phyloP scores from a whole-genome alignment of 345 rosid species.

The Schrenkiella parvula region DNA sequence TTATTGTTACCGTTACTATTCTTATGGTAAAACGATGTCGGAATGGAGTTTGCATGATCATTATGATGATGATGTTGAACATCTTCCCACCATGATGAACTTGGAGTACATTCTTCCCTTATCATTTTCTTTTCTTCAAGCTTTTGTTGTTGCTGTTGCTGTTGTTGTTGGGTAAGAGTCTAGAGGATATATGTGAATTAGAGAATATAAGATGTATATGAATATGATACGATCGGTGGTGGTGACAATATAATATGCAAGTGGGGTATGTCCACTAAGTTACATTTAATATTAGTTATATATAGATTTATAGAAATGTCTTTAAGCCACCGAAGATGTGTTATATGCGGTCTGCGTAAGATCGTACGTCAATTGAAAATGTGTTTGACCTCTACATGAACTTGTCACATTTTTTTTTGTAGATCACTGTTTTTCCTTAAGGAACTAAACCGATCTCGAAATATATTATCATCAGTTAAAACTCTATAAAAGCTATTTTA shows the following conservation, averaged over 20 bases:
- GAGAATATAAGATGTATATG: slow-evolving; percentile 41
- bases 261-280: slow-evolving; percentile 57
- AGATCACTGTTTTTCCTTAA: not conserved
- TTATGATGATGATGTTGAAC: slow-evolving; percentile 34
- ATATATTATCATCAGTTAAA: not conserved
- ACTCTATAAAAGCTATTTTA: not conserved
- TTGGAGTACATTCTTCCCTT: slow-evolving; percentile 49
- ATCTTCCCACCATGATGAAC: slow-evolving; percentile 59
- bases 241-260: slow-evolving; percentile 53
- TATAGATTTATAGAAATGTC: slow-evolving; percentile 18
- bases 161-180: slow-evolving; percentile 19
- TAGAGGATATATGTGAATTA: slow-evolving; percentile 17
- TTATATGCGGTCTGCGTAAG: slow-evolving; percentile 38
- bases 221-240: slow-evolving; percentile 38
- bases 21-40: slow-evolving; percentile 34
- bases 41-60: slow-evolving; percentile 49
- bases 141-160: not conserved
- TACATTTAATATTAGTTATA: slow-evolving; percentile 33
- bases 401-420: not conserved
- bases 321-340: slow-evolving; percentile 25
- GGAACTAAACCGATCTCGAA: not conserved
- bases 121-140: slow-evolving; percentile 20
- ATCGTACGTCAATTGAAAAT: slow-evolving; percentile 30
- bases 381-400: slow-evolving; percentile 27
- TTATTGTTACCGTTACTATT: slow-evolving; percentile 4